Base-by-base conservation (phyloP, 192 early-diverging fungal genomes). In the Coemansia sp. region DNA sequence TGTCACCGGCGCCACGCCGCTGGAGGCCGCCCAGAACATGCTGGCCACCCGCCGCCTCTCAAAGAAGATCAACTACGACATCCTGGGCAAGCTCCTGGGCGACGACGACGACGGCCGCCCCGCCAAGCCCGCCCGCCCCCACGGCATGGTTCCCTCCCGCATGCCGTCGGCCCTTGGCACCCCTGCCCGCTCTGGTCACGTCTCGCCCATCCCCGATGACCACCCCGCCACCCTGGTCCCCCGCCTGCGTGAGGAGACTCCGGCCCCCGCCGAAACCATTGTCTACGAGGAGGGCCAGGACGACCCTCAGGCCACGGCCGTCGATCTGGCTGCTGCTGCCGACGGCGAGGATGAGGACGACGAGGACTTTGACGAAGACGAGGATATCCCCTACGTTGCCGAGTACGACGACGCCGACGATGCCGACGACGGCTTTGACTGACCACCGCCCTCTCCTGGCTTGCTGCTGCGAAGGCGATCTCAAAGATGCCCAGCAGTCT, bases 1-100 rank as follows among this genome's bases (percentile, higher is more conserved):
- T 3, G 47, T 65, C 4, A 55, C 69, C 0, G 68, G 79, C 1
- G 56, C 80, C 16, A 81, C 85, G 5, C 81, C 87, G 14, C 70
- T 82, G 6, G 91, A 97, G 56, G 88, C 92, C 2, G 81, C 87
- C 12, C 77, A 82, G 47, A 83, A 82, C 28, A 61, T 95, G 33
- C 49, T 94, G 19, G 64, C 78, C 7, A 69, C 78, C 29, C 90
- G 87, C 43, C 64, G 79, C 28, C 60, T 89, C 44, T 95, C 94
- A 13, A 91, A 90, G 45, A 92, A 95, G 56, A 92, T 97, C 58
- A 94, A 94, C 63, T 89, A 92, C 47, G 80, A 81, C 0, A 78
- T 85, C 0, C 70, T 96, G 44, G 82, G 86, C 18, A 81, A 76
- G 33, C 74, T 87, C 21, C 80, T 90, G 56, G 82, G 80, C 38